These are phyloP conservation scores for Prunus padus DNA, from an alignment of 306 rosid genomes.

Conservation along the genomic window DNA sequence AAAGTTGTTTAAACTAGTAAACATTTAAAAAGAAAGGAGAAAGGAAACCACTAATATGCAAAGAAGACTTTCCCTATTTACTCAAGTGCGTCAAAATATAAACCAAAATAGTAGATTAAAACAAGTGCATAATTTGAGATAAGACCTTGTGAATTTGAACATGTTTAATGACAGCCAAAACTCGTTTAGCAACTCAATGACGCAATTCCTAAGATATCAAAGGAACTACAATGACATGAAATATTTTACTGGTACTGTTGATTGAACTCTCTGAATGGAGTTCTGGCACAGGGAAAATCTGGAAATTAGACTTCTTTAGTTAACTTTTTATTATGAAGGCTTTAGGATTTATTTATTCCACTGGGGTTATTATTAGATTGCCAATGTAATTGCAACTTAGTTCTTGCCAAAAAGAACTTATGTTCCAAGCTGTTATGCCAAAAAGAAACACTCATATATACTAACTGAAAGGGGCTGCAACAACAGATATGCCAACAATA, in stretches of 20 bases:
- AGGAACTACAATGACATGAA: too few relatives aligned
- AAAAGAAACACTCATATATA: background rate
- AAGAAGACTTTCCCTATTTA: background rate
- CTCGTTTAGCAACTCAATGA: too few relatives aligned
- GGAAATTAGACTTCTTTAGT: too few relatives aligned
- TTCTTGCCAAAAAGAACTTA: too few relatives aligned
- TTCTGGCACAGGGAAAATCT: background rate
- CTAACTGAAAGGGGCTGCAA: background rate
- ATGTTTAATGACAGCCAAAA: background rate
- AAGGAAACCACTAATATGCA: background rate
- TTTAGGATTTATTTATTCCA: background rate
- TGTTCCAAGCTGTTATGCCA: too few relatives aligned
- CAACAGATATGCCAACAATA: background rate
- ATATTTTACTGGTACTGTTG: too few relatives aligned
- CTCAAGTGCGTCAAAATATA: background rate
- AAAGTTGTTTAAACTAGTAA: background rate
- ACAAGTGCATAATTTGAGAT: background rate
- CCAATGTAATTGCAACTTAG: too few relatives aligned
- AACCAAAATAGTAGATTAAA: background rate
- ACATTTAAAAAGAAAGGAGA: background rate
- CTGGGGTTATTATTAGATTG: background rate
- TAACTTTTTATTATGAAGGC: too few relatives aligned
- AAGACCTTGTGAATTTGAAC: background rate
- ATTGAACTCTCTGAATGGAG: background rate
- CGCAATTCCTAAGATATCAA: too few relatives aligned